These are phyloP conservation scores for Prorocentrum cordatum DNA, from an alignment of 169 alveolate species.

Conservation along the genomic window DNA sequence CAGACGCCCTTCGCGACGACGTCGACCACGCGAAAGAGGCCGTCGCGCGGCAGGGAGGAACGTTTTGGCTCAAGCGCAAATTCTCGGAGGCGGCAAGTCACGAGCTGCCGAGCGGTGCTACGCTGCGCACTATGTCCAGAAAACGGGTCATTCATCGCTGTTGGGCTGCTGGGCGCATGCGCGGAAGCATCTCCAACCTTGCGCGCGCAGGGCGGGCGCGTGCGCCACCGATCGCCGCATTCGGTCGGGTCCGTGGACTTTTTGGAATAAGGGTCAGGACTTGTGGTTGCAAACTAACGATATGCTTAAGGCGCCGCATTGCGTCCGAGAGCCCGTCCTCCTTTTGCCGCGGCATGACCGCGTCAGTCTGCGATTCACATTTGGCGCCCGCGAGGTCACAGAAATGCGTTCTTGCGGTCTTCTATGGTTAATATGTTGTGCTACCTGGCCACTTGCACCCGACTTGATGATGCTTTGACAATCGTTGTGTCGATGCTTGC, in stretches of 20 bases:
- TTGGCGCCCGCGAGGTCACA: too few relatives aligned
- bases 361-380: too few relatives aligned
- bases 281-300: not conserved
- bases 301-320: not conserved
- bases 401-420: too few relatives aligned
- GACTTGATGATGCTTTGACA: too few relatives aligned
- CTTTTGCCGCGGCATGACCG: too few relatives aligned
- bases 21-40: too few relatives aligned
- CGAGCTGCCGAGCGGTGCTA: not conserved
- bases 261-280: not conserved
- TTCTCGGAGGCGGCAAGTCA: not conserved
- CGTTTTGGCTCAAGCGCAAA: not conserved
- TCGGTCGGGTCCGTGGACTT: not conserved
- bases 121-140: not conserved
- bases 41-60: too few relatives aligned
- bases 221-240: not conserved
- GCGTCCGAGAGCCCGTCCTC: too few relatives aligned
- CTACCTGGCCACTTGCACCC: too few relatives aligned
- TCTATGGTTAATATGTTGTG: too few relatives aligned
- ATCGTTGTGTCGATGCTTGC: too few relatives aligned
- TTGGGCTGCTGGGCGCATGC: not conserved
- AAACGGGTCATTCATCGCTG: not conserved
- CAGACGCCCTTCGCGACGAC: too few relatives aligned
- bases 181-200: not conserved
- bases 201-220: not conserved